phyloP scores from a whole-genome alignment of 805 yeast genomes.

The Sugiyamaella smithiae region DNA sequence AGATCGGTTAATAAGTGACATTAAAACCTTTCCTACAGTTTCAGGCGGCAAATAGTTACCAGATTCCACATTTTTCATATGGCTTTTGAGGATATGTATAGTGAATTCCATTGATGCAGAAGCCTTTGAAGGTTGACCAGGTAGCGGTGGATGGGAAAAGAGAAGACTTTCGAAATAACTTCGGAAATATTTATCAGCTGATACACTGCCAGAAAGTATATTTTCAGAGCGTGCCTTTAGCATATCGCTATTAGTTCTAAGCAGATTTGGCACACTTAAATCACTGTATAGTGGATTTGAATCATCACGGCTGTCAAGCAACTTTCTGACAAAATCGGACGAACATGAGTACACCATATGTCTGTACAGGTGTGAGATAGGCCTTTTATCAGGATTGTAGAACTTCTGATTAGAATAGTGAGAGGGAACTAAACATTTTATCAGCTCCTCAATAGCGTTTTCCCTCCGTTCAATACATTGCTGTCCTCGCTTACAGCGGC shows the following conservation, averaged over 20 bases:
- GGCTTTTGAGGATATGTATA: background rate
- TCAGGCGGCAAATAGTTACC: background rate
- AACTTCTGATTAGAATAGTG: background rate
- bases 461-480: background rate
- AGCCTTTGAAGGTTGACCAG: too few relatives aligned
- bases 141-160: too few relatives aligned
- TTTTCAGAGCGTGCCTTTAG: conserved; percentile 2
- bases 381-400: background rate
- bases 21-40: background rate
- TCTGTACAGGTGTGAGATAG: background rate
- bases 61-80: background rate
- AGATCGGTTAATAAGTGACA: background rate
- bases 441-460: background rate
- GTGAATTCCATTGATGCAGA: conserved; percentile 2
- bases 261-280: background rate
- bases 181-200: too few relatives aligned
- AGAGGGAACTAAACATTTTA: background rate
- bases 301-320: background rate
- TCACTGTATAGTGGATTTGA: background rate
- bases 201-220: too few relatives aligned
- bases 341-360: conserved; percentile 1
- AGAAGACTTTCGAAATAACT: too few relatives aligned
- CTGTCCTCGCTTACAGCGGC: background rate
- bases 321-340: background rate
- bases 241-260: background rate